These are phyloP conservation scores for Clathrospora elynae DNA, from an alignment of 2,329 filamentous ascomycete genomes.

Conservation along the genomic window DNA sequence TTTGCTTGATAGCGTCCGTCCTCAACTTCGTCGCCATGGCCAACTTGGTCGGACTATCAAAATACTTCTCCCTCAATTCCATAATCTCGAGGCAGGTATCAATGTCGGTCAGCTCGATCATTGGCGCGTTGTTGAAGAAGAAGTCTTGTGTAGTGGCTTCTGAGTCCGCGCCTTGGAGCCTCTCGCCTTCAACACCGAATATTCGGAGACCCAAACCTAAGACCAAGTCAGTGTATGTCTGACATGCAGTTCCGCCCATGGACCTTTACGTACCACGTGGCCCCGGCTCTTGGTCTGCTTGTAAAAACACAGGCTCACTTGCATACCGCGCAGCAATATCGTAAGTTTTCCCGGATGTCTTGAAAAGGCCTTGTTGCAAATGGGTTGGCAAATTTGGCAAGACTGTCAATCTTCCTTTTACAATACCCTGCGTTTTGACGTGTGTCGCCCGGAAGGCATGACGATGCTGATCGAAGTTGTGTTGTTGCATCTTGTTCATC, in stretches of 20 bases:
- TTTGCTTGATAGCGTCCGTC: conserved; percentile 38
- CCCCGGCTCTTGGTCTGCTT: conserved; percentile 43
- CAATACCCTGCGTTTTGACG: conserved; percentile 40
- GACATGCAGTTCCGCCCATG: too few species aligned
- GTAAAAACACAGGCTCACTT: conserved; percentile 45
- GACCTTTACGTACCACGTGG: too few species aligned
- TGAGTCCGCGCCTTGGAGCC: conserved; percentile 17
- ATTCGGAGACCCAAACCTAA: conserved; percentile 46
- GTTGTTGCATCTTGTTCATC: conserved; percentile 49
- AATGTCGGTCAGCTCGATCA: conserved; percentile 40
- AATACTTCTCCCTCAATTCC: conserved; percentile 35
- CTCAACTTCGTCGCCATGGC: conserved; percentile 31
- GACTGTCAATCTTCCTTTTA: conserved; percentile 23
- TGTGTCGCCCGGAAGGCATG: conserved; percentile 48
- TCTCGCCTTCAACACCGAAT: conserved; percentile 44
- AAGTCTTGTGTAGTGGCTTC: conserved; percentile 33
- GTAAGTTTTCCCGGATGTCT: conserved; percentile 37
- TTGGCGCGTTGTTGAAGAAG: conserved; percentile 43
- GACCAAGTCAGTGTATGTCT: too few species aligned
- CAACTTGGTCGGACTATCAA: conserved; percentile 28
- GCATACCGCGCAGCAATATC: conserved; percentile 48
- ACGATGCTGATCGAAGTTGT: conserved; percentile 49
- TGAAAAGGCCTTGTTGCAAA: conserved; percentile 47
- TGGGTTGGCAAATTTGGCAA: conserved; percentile 32
- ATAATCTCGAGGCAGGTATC: conserved; percentile 43